Evolutionary conservation across 2,329 filamentous ascomycete species (phyloP).

Genomic region (Sporothrix luriei): DNA sequence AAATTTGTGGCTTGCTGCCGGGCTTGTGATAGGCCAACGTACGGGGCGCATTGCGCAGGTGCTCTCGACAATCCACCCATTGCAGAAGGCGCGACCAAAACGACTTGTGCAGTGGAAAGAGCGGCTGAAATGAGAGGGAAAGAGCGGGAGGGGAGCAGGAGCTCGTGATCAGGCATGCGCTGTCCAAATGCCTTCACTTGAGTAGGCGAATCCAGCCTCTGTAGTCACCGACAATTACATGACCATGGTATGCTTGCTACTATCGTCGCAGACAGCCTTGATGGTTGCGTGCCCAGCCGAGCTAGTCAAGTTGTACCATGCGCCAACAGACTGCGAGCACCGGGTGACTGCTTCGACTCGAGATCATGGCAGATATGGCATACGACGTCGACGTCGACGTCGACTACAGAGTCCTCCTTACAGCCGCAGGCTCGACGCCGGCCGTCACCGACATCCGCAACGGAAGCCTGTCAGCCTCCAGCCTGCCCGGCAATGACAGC

Average conservation of each 20-base stretch:
- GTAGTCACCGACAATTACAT: neutral
- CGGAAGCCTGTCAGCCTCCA: neutral
- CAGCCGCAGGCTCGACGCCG: neutral
- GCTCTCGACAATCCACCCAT: neutral
- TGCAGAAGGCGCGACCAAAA: no score
- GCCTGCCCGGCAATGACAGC: neutral
- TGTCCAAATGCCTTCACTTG: neutral
- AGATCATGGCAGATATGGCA: no score
- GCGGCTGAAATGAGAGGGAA: neutral
- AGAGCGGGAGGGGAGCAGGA: neutral
- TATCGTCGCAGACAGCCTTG: no score
- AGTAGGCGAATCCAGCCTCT: no score
- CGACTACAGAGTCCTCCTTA: no score
- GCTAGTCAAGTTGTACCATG: no score
- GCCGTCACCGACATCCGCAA: neutral
- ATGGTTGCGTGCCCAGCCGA: no score
- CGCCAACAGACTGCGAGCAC: no score
- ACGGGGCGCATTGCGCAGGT: conserved; percentile 2
- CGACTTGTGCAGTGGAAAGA: neutral
- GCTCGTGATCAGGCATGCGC: conserved; percentile 11
- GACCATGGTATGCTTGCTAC: neutral
- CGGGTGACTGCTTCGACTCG: no score
- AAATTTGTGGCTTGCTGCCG: conserved; percentile 23
- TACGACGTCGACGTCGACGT: no score
- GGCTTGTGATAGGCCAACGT: conserved; percentile 19